These are phyloP conservation scores for Scutellaria galericulata DNA, from an alignment of 257 asterid genomes.

Conservation along the genomic window DNA sequence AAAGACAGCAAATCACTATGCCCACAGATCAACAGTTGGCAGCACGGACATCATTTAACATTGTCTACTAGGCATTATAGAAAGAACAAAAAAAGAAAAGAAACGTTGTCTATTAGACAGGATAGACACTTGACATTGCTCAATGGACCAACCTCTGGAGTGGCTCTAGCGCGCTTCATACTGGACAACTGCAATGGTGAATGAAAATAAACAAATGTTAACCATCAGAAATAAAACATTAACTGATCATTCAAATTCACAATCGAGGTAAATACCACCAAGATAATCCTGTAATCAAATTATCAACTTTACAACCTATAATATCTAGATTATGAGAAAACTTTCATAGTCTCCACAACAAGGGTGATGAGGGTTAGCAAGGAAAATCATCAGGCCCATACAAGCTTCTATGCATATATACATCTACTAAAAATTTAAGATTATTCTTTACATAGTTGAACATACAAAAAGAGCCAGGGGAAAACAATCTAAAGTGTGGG, in stretches of 20 bases:
- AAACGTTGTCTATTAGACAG: neutral
- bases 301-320: neutral
- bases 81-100: neutral
- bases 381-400: neutral
- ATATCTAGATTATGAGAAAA: neutral
- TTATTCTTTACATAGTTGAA: neutral
- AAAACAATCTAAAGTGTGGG: too few relatives aligned
- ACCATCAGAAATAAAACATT: neutral
- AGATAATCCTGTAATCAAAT: neutral
- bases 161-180: constrained; percentile 60
- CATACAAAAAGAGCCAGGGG: too few relatives aligned
- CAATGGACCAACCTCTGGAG: neutral
- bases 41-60: too few relatives aligned
- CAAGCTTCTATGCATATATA: neutral
- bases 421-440: neutral
- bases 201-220: neutral
- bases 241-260: neutral
- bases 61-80: too few relatives aligned
- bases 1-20: too few relatives aligned
- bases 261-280: constrained; percentile 1
- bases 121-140: neutral
- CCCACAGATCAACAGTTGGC: too few relatives aligned
- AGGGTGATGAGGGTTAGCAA: neutral
- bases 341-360: neutral
- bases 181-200: constrained; percentile 62